Evolutionary conservation across 2,329 filamentous ascomycete species (phyloP).

Genomic region (Phialophora tarda): DNA sequence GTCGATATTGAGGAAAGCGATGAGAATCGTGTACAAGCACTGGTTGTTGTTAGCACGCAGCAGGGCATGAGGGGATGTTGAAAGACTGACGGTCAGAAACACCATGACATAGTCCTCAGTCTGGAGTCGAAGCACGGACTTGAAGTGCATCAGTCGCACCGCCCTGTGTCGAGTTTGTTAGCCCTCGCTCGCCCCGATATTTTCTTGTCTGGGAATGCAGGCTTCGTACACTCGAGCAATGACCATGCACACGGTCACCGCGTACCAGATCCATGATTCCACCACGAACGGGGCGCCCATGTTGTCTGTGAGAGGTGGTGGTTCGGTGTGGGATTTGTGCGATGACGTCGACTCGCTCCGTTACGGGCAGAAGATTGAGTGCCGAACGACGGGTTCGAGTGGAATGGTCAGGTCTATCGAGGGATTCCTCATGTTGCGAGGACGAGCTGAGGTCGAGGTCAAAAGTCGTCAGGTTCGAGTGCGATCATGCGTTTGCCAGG

Average conservation of each 20-base stretch:
- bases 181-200: not conserved
- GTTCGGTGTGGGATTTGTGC: not conserved
- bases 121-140: slow-evolving; percentile 48
- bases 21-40: slow-evolving; percentile 50
- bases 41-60: slow-evolving; percentile 19
- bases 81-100: slow-evolving; percentile 50
- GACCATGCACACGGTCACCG: slow-evolving; percentile 34
- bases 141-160: slow-evolving; percentile 35
- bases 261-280: slow-evolving; percentile 41
- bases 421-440: slow-evolving; percentile 15
- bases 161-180: slow-evolving; percentile 18
- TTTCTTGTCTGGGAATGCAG: not conserved
- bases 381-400: slow-evolving; percentile 3
- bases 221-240: slow-evolving; percentile 35
- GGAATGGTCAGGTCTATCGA: not conserved
- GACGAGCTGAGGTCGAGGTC: not conserved
- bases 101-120: slow-evolving; percentile 65
- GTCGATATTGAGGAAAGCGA: slow-evolving; percentile 52
- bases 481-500: slow-evolving; percentile 10
- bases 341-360: slow-evolving; percentile 14
- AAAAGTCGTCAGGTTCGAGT: slow-evolving; percentile 10
- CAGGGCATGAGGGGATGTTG: not conserved
- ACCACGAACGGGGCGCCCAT: slow-evolving; percentile 37
- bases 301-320: not conserved
- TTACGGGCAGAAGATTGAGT: not conserved